A percentile compares a stretch with the other conserved stretches of the same genome.
Conservation (phyloP, 495 filamentous ascomycete species). For the Emericellopsis terricola region DNA sequence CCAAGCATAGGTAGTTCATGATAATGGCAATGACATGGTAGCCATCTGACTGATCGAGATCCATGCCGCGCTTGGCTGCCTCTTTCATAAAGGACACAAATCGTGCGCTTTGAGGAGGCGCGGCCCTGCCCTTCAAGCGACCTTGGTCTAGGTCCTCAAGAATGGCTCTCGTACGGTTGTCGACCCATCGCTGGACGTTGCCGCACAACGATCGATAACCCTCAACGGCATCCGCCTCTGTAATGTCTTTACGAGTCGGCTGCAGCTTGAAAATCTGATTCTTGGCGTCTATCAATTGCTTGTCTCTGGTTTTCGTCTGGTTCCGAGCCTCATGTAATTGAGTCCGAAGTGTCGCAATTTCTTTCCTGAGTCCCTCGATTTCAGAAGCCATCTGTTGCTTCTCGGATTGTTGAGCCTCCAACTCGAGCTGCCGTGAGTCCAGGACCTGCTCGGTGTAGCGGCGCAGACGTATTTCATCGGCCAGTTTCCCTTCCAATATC, state of each 20-base stretch:
- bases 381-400: neutral
- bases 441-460: slow-evolving; percentile 1
- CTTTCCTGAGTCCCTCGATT: neutral
- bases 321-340: slow-evolving; percentile 1
- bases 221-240: neutral
- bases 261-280: slow-evolving; percentile 1
- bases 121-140: neutral
- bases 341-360: neutral
- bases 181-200: slow-evolving; percentile 1
- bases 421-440: slow-evolving; percentile 1
- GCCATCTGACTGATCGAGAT: neutral
- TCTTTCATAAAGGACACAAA: slow-evolving; percentile 3
- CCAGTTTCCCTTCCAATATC: slow-evolving; percentile 1
- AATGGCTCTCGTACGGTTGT: slow-evolving; percentile 1
- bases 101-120: neutral
- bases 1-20: slow-evolving; percentile 2
- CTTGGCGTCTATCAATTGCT: neutral
- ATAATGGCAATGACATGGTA: slow-evolving; percentile 3
- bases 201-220: neutral
- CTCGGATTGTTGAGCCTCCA: neutral
- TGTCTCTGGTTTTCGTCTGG: neutral
- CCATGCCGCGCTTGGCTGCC: neutral
- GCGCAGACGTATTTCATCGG: slow-evolving; percentile 2
- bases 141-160: slow-evolving; percentile 2
- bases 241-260: slow-evolving; percentile 2